phyloP scores from a whole-genome alignment of 768 basidiomycete genomes.

The Suillus occidentalis region DNA sequence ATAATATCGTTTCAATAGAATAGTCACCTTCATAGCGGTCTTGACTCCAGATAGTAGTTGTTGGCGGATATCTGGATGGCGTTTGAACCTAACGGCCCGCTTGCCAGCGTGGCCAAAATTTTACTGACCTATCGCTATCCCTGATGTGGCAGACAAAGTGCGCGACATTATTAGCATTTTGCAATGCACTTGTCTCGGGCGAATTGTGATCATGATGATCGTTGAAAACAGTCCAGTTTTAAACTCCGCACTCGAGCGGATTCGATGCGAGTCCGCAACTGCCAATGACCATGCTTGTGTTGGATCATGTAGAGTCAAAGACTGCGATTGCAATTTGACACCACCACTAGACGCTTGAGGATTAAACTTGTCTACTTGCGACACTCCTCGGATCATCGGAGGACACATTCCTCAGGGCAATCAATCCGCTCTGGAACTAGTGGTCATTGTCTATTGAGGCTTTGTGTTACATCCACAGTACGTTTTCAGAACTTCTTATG shows the following conservation, averaged over 20 bases:
- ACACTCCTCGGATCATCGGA: background rate
- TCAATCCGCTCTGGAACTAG: background rate
- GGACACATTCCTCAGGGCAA: background rate
- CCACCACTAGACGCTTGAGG: too few species aligned
- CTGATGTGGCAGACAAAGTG: background rate
- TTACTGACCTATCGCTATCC: conserved; percentile 1
- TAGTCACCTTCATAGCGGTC: conserved; percentile 66
- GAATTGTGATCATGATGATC: background rate
- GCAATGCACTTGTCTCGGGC: background rate
- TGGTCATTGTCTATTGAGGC: background rate
- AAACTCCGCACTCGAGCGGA: background rate
- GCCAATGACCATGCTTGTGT: background rate
- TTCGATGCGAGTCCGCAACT: too few species aligned
- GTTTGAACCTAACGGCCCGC: background rate
- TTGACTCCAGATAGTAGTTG: conserved; percentile 57
- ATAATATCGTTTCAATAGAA: background rate
- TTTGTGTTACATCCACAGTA: background rate
- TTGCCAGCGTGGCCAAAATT: background rate
- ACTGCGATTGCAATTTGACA: background rate
- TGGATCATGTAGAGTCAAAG: background rate
- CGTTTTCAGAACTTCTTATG: background rate
- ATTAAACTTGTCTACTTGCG: background rate
- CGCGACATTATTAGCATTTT: background rate
- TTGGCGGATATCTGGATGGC: conserved; percentile 49
- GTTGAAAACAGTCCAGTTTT: background rate